phyloP scores from a whole-genome alignment of 129 eudicot species.

The Ambrosia trifida region DNA sequence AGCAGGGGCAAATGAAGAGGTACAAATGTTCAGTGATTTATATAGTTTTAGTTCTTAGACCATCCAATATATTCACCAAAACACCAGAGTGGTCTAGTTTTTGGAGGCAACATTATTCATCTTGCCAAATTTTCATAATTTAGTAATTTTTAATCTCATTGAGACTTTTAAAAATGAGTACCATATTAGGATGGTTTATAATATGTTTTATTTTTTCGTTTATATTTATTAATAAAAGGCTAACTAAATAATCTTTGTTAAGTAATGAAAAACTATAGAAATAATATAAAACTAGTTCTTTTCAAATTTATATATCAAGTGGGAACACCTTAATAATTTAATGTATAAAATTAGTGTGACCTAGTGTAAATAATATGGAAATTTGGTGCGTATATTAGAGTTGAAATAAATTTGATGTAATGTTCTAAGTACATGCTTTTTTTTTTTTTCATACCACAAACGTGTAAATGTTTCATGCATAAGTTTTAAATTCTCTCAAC shows the following conservation, averaged over 20 bases:
- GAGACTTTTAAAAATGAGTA: neutral
- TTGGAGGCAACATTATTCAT: neutral
- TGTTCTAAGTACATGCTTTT: neutral
- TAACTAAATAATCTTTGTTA: neutral
- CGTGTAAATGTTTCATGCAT: neutral
- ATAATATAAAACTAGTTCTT: neutral
- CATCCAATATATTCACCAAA: neutral
- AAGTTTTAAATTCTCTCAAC: neutral
- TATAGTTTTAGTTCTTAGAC: conserved; percentile 6
- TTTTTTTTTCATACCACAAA: neutral
- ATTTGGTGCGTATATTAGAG: too few relatives aligned
- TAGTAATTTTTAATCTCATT: neutral
- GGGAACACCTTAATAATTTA: neutral
- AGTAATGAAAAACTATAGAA: neutral
- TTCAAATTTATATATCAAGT: neutral
- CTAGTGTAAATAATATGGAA: neutral
- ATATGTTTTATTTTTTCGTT: neutral
- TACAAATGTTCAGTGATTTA: conserved; percentile 23
- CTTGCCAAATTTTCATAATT: neutral
- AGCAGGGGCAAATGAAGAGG: conserved; percentile 96
- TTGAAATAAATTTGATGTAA: neutral
- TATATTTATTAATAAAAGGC: neutral
- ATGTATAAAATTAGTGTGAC: neutral
- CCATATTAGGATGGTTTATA: neutral
- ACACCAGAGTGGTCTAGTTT: neutral